Base-by-base conservation (phyloP, 208 protist genomes). In the Trypanosoma avium region DNA sequence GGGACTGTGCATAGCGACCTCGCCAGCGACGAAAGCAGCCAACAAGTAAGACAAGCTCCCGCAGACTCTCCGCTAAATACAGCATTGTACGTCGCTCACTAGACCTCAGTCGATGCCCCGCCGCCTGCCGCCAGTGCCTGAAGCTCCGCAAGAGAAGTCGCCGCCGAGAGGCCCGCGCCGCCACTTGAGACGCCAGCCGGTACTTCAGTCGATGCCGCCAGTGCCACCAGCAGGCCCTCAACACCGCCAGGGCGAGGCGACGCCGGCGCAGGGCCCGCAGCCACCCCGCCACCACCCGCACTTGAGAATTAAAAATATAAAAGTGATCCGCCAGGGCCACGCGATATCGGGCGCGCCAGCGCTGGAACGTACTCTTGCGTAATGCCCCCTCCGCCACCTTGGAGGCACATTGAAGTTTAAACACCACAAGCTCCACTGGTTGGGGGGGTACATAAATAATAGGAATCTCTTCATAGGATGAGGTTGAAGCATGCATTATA, bases 11-110 rank as follows among this genome's bases (percentile, higher is more conserved):
- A 24, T 68, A 61, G 0, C 84, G 77, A 12, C 35, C 21, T 5
- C 75, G 67, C 86, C 89, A 95, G 38, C 63, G 66, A 38, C 84
- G 83, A 68, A 91, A 49, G 50, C 80, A 86, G 9, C 73, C 70
- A 22, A 90, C 52, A n/a, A 86, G 70, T 26, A 86, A 49, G 5
- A 84, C 75, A 17, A 85, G 81, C 45, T 95, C 86, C 8, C 77
- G 75, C 19, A 93, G 59, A 13, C 82, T 87, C 33, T 83, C 84
- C 0, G 86, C 86, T n/a, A 93, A 53, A 19, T 77, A 74, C 38
- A 77, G 38, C 19, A 70, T 47, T 2, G 57, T 46, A 17, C 61
- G 67, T 2, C 53, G 22, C 4, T 67, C 21, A 8, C 43, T 64
- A n/a, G n/a, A 48, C 13, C 60, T 50, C 27, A 64, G 21, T 29